Conservation (phyloP, 2,329 filamentous ascomycete species). For the Phialophora verrucosa region DNA sequence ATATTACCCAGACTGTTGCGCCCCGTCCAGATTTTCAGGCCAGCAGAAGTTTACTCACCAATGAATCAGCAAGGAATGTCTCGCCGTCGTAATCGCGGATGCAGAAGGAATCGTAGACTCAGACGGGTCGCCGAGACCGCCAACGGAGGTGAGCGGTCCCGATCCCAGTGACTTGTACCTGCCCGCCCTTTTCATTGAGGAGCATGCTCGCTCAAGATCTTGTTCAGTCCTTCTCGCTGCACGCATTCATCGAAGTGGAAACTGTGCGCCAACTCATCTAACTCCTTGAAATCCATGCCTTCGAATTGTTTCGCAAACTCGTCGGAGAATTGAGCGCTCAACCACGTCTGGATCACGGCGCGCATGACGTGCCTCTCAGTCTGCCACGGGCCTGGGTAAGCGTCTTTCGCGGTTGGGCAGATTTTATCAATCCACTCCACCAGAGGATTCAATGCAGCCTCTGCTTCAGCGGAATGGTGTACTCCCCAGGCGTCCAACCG, state of each 20-base stretch:
- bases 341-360: conserved; percentile 53
- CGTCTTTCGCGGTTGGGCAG: conserved; percentile 49
- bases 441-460: conserved; percentile 53
- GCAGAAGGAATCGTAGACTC: neutral
- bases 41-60: neutral
- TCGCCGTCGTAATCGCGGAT: neutral
- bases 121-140: neutral
- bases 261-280: conserved; percentile 60
- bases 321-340: conserved; percentile 58
- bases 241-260: conserved; percentile 63
- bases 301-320: conserved; percentile 63
- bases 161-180: neutral
- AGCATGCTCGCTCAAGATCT: conserved; percentile 55
- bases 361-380: conserved; percentile 57
- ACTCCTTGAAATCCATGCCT: conserved; percentile 56
- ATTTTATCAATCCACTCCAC: conserved; percentile 54
- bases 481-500: conserved; percentile 64
- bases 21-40: neutral
- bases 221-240: conserved; percentile 58
- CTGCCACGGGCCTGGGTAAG: conserved; percentile 58
- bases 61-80: conserved; percentile 10
- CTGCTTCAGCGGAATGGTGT: conserved; percentile 49
- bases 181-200: neutral
- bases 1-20: neutral
- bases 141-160: neutral